A percentile compares a stretch with the other conserved stretches of the same genome.
Evolutionary conservation across 257 asterid genomes (phyloP).

Genomic region (Catharanthus roseus): DNA sequence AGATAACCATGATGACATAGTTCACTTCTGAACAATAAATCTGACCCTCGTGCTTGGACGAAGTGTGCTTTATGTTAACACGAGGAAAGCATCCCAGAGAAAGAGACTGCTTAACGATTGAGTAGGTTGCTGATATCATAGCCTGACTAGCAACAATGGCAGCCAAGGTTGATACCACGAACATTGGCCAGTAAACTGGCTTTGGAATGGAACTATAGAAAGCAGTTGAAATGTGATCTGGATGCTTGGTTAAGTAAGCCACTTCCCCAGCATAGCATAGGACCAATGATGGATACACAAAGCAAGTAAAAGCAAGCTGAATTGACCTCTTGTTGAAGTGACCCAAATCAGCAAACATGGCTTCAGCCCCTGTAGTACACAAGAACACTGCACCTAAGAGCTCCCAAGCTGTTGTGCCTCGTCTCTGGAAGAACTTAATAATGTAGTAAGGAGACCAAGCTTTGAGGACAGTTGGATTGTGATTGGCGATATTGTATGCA

Average conservation of each 20-base stretch:
- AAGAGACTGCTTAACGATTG: constrained; percentile 68
- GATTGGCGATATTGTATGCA: constrained; percentile 16
- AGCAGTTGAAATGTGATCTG: constrained; percentile 8
- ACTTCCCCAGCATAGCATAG: constrained; percentile 14
- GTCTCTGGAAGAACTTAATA: constrained; percentile 13
- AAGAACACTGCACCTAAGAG: constrained; percentile 29
- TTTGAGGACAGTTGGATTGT: constrained; percentile 24
- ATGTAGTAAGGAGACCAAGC: constrained; percentile 27
- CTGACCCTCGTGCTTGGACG: constrained; percentile 66
- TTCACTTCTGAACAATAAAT: constrained; percentile 70
- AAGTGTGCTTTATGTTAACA: constrained; percentile 73
- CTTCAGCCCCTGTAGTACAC: constrained; percentile 28
- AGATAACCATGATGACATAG: constrained; percentile 70
- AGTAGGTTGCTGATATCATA: constrained; percentile 65
- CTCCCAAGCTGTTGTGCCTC: constrained; percentile 18
- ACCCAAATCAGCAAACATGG: constrained; percentile 35
- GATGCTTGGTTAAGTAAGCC: constrained; percentile 22
- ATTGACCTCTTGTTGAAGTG: constrained; percentile 27
- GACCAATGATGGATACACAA: constrained; percentile 23
- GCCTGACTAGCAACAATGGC: constrained; percentile 74
- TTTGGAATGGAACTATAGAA: constrained; percentile 31
- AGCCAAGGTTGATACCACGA: constrained; percentile 61
- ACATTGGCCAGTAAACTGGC: constrained; percentile 63
- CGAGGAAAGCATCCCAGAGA: constrained; percentile 76
- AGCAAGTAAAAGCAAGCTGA: constrained; percentile 22